A percentile compares a stretch with the other conserved stretches of the same genome.
phyloP scores from a whole-genome alignment of 768 basidiomycete genomes.

The Hemileccinum rubropunctum region DNA sequence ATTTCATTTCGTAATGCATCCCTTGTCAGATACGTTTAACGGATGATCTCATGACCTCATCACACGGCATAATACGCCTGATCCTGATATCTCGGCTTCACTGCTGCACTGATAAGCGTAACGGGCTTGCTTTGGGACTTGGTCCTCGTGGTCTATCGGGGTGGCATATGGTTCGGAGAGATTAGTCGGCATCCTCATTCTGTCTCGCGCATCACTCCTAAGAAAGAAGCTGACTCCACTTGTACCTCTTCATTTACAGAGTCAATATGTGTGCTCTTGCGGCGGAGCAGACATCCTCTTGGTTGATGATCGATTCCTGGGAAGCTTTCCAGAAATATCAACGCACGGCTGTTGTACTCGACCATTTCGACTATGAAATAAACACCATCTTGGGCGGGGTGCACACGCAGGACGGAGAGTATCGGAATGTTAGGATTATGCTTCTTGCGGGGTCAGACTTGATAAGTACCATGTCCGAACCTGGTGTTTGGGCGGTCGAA shows the following conservation, averaged over 20 bases:
- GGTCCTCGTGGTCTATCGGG: slow-evolving; percentile 6
- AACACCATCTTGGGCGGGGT: slow-evolving; percentile 84
- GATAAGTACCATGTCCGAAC: slow-evolving; percentile 97
- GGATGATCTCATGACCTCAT: slow-evolving; percentile 6
- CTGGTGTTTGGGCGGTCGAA: slow-evolving; percentile 93
- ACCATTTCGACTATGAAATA: slow-evolving; percentile 95
- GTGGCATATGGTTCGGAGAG: slow-evolving; percentile 2
- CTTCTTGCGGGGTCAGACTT: slow-evolving; percentile 97
- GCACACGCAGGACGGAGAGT: slow-evolving; percentile 68
- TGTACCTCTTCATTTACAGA: slow-evolving; percentile 40
- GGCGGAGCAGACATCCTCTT: slow-evolving; percentile 84
- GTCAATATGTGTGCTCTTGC: slow-evolving; percentile 88
- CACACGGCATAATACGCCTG: slow-evolving; percentile 7
- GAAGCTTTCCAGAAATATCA: slow-evolving; percentile 95
- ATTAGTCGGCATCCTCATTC: slow-evolving; percentile 4
- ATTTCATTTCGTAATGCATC: slow-evolving; percentile 10
- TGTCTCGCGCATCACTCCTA: background rate
- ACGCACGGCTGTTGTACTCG: slow-evolving; percentile 94
- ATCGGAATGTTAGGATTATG: slow-evolving; percentile 79
- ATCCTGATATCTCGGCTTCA: slow-evolving; percentile 13
- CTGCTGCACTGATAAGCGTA: slow-evolving; percentile 10
- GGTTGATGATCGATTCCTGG: slow-evolving; percentile 99
- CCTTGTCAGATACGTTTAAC: slow-evolving; percentile 4
- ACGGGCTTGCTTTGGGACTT: slow-evolving; percentile 10
- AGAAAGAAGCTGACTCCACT: slow-evolving; percentile 20